Percentiles rank a stretch among this genome's conserved stretches.
phyloP scores from a whole-genome alignment of 2,329 filamentous ascomycete genomes.

The Microdochium paspali region DNA sequence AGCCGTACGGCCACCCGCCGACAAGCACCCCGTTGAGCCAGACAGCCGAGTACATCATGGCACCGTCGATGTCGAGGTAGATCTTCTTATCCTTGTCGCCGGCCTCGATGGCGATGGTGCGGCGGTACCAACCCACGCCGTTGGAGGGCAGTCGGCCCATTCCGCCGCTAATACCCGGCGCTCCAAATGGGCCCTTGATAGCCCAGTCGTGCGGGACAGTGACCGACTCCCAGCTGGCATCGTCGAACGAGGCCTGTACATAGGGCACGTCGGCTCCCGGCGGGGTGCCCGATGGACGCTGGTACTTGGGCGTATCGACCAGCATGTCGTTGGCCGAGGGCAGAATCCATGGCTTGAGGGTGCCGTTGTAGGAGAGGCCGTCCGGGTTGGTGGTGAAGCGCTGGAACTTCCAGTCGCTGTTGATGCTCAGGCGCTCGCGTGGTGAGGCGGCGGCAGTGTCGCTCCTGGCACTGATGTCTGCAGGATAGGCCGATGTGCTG shows the following conservation, averaged over 20 bases:
- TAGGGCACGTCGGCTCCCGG: slow-evolving; percentile 16
- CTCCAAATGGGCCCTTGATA: slow-evolving; percentile 28
- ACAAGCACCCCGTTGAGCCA: slow-evolving; percentile 27
- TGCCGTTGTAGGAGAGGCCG: slow-evolving; percentile 17
- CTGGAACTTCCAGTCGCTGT: slow-evolving; percentile 22
- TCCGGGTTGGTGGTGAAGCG: slow-evolving; percentile 24
- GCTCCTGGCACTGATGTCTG: too few species aligned
- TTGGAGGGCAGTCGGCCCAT: slow-evolving; percentile 36
- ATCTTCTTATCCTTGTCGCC: slow-evolving; percentile 25
- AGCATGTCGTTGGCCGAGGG: slow-evolving; percentile 20
- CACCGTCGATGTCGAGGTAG: slow-evolving; percentile 28
- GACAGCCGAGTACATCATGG: slow-evolving; percentile 23
- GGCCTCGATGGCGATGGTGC: slow-evolving; percentile 10
- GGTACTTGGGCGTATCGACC: slow-evolving; percentile 12
- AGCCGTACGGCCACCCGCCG: slow-evolving; percentile 29
- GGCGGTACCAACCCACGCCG: slow-evolving; percentile 33
- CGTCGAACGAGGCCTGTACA: slow-evolving; percentile 16
- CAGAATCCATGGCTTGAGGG: slow-evolving; percentile 21
- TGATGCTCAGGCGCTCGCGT: slow-evolving; percentile 23
- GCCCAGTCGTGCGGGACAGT: slow-evolving; percentile 34
- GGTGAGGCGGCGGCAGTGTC: background rate
- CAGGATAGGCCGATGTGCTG: background rate
- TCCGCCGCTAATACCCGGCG: slow-evolving; percentile 22
- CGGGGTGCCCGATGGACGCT: slow-evolving; percentile 12
- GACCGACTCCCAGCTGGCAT: slow-evolving; percentile 24